Base-by-base conservation (phyloP, 805 yeast species). In the Kluyveromyces dobzhanskii region DNA sequence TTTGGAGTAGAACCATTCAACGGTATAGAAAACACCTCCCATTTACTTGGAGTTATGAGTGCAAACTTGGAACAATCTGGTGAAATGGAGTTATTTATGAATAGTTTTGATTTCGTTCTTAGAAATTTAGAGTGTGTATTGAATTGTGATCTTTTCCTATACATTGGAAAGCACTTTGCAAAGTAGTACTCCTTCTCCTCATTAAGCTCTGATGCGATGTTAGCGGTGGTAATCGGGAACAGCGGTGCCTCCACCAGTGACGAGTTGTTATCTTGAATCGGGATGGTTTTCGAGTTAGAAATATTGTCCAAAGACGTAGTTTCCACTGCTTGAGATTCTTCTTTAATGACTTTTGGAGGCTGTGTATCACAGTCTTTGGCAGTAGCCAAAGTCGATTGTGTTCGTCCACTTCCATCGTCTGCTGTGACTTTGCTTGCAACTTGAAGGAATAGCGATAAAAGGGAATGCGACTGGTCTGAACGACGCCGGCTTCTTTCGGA, bases 141-240 rank as follows among this genome's bases (percentile, higher is more conserved):
- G 51, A 70, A 71, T 32, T 75, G 75, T 36, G 69, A 66, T 36
- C 74, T 68, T 44, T 74, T 79, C 43, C 95, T 69, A 54, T 81
- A 84, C 40, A 78, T 75, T 0, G 97, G 97, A 60, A 85, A 87
- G 49, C 90, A 85, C 50, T 78, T 81, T 4, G 80, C 78, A 56
- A 79, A 85, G 38, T 77, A 69, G 39, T 72, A 68, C 53, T 85
- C 95, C 45, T 78, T 76, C 30, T 61, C 64, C 41, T 56, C 67
- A 30, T 51, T 53, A 21, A 69, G 17, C 3, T 39, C 35, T 8
- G 45, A 30, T 3, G 23, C 17, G n/a, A 25, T 3, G 4, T 13
- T 25, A 16, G 11, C 21, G 8, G 30, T 41, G 43, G 19, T 42
- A 37, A 17, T 18, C 3, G 36, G 19, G 12, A 34, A 17, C n/a